Conservation (phyloP, 805 yeast genomes). For the Blastobotrys peoriensis region DNA sequence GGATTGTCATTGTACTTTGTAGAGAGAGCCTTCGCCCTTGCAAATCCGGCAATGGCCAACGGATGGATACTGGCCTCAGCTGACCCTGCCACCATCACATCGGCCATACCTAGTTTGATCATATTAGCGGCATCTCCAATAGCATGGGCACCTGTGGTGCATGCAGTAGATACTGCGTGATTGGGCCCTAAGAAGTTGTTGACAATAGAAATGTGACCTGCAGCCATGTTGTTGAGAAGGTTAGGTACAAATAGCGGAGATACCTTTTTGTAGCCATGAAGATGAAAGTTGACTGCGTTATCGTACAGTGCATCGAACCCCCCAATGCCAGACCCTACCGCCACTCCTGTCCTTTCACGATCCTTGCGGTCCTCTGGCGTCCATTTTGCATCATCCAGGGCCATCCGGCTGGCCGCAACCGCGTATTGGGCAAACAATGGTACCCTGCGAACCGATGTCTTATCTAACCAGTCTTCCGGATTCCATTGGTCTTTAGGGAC, state of each 20-base stretch:
- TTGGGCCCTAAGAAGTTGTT: conserved; percentile 77
- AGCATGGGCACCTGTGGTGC: conserved; percentile 93
- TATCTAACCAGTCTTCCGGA: conserved; percentile 43
- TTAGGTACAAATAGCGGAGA: conserved; percentile 86
- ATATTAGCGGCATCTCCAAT: conserved; percentile 89
- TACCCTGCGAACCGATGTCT: conserved; percentile 50
- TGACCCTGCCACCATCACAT: conserved; percentile 92
- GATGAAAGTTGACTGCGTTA: conserved; percentile 47
- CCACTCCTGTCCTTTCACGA: conserved; percentile 44
- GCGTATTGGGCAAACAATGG: conserved; percentile 78
- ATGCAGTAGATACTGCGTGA: conserved; percentile 87
- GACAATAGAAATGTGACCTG: conserved; percentile 80
- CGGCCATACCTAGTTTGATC: conserved; percentile 71
- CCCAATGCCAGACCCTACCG: conserved; percentile 93
- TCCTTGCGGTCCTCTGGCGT: conserved; percentile 32
- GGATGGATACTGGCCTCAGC: conserved; percentile 86
- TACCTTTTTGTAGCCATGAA: conserved; percentile 57
- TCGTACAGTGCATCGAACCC: conserved; percentile 68
- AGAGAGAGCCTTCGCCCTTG: conserved; percentile 77
- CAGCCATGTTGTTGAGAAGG: conserved; percentile 86
- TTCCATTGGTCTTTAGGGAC: conserved; percentile 60
- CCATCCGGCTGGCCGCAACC: conserved; percentile 68
- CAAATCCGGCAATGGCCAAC: conserved; percentile 80
- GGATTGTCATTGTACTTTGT: conserved; percentile 60
- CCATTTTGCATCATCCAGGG: conserved; percentile 63